Evolutionary conservation across 2,329 filamentous ascomycete species (phyloP), one percentile per base, ranked within the genome.

Genomic region (Torrubiellomyces zombiae): DNA sequence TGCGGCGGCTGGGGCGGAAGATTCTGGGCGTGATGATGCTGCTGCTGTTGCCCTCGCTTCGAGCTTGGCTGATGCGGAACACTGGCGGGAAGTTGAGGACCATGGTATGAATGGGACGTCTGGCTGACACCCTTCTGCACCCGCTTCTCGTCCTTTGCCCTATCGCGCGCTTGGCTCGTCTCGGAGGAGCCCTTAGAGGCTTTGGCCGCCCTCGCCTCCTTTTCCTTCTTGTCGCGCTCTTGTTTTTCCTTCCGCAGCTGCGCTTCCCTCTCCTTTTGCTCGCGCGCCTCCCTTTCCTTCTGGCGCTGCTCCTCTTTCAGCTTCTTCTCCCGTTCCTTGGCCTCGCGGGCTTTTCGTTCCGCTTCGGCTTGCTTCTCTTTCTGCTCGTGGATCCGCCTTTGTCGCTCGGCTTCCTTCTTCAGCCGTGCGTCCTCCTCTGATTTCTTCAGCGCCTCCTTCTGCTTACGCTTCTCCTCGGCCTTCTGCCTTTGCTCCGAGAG

Each of bases 391-490:
- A 77, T 58, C 24, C 79, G 72, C 33, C 74, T 75, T 45, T 75
- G 68, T 43, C 77, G 79, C 40, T 95, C 86, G 4, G 76, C 75
- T 45, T 95, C 86, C 48, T 83, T 93, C 28, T 74, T 69, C 29
- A 75, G 58, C 25, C 75, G 75, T 39, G 93, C 85, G 41, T 94
- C 86, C 42, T 95, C 89, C 35, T 82, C 81, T 15, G 79, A 78
- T 49, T 80, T 91, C 48, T 75, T 82, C 50, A 91, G 81, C 4
- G 80, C 78, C 44, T 98, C 89, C 41, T 76, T 81, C 55, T 91
- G 92, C 56, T 74, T 82, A 23, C 81, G 72, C 50, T 85, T 86
- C 53, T 95, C 86, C 44, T 98, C 89, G 21, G 75, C 75, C 53
- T 75, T 89, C 37, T 65, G 64, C 38, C 72, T 73, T 43, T 81